Base-by-base conservation (phyloP, 768 basidiomycete genomes). In the Trametes villosa region DNA sequence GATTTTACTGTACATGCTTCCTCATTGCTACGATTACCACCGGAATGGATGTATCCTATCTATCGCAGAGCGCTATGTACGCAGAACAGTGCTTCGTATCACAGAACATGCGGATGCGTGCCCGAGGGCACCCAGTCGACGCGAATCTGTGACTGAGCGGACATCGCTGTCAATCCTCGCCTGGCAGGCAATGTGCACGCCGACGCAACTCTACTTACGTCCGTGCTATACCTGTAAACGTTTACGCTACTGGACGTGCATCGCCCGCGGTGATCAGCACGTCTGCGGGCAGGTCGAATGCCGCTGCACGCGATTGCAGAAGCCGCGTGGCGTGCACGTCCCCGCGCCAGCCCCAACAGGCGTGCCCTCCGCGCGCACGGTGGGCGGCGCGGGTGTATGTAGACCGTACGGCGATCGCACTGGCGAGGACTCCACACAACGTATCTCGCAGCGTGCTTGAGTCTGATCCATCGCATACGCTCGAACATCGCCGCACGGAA, bases 351-450 rank as follows among this genome's bases (percentile, higher is more conserved):
- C 57, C 57, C 52, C 47, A 54, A 20, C 8, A 38, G 40, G 53
- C 62, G 40, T 63, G 62, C 44, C n/a, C 11, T 33, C 58, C 42
- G 59, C 56, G 51, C 52, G 45, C 24, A 24, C 26, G 27, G 51
- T 27, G 46, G 49, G 42, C 60, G 24, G 48, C 40, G 36, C 44
- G 24, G n/a, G n/a, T n/a, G 48, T 33, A 33, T 49, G 30, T 33
- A 49, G 18, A 31, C 4, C 9, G 48, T 26, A 48, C n/a, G 46
- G 17, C 46, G 15, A 9, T 18, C 17, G 17, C 17, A 29, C 27
- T 48, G 13, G 12, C 9, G 20, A n/a, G n/a, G n/a, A n/a, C n/a
- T n/a, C n/a, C n/a, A n/a, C n/a, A n/a, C n/a, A n/a, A n/a, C n/a
- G n/a, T n/a, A n/a, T n/a, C n/a, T n/a, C n/a, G n/a, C n/a, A n/a